Conservation (phyloP, 345 rosid genomes). For the Gossypium sturtianum region DNA sequence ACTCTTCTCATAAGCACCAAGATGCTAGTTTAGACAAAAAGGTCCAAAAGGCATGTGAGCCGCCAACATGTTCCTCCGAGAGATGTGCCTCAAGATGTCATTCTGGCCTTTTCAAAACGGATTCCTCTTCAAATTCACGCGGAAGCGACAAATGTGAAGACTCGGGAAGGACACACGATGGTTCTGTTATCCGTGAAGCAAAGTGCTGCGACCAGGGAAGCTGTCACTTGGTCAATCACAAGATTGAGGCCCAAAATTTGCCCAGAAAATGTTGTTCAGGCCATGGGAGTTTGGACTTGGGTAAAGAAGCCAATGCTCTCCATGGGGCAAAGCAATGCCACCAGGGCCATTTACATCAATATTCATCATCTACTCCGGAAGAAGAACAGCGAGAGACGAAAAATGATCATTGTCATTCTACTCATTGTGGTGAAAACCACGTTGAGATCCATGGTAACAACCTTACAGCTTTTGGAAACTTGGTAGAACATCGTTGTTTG, state of each 20-base stretch:
- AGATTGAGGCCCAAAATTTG: not conserved
- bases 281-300: not conserved
- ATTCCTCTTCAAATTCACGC: conserved; percentile 5
- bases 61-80: not conserved
- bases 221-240: not conserved
- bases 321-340: conserved; percentile 1
- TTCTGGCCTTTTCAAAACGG: not conserved
- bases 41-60: not conserved
- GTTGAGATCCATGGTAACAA: not conserved
- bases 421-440: not conserved
- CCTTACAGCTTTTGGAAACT: not conserved
- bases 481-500: conserved; percentile 2
- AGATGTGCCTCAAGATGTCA: conserved; percentile 18
- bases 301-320: not conserved
- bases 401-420: not conserved
- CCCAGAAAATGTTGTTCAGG: conserved; percentile 6
- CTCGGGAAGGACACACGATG: not conserved
- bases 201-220: not conserved
- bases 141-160: not conserved
- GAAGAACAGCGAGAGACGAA: not conserved
- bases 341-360: not conserved
- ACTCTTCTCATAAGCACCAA: conserved; percentile 8
- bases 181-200: not conserved
- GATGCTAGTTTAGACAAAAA: conserved; percentile 14
- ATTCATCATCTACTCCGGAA: not conserved